Evolutionary conservation across 2,329 filamentous ascomycete genomes (phyloP), one percentile per base, ranked within the genome.

Genomic region (Fusarium torulosum): DNA sequence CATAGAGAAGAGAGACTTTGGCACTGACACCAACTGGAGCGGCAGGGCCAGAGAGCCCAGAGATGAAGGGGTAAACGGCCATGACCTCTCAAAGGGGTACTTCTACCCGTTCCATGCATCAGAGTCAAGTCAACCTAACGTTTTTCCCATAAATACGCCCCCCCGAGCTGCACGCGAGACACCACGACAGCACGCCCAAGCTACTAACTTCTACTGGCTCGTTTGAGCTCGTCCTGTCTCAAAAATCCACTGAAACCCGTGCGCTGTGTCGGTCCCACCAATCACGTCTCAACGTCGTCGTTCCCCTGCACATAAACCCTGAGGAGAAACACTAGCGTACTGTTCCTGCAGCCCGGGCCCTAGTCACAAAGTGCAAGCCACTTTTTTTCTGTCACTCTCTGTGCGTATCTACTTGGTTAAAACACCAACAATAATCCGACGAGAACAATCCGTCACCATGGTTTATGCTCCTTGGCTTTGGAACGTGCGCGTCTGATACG

Each of bases 261-360:
- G 53, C 45, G 55, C 10, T 38, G 33, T 51, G n/a, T 50, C 29
- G 54, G 42, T 53, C 53, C 53, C 66, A 60, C 66, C 66, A 69
- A 66, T 69, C 40, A 52, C 11, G 13, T n/a, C n/a, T 42, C 15
- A 23, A 13, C 9, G 9, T 37, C 17, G 41, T 35, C 45, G 42
- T 37, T 54, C 51, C 51, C 46, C 51, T 57, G 71, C 52, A 55
- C 56, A 29, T 29, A 41, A 52, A 38, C 66, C 60, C 76, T 66
- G 73, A 77, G 61, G 59, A 67, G 75, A 77, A 77, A 77, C 75
- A 71, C 74, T 77, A 77, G 75, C 73, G 73, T 52, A 33, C 57
- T 69, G 74, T 76, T 74, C 75, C 75, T 77, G 73, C 73, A 68
- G 63, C 59, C 64, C 56, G 52, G 41, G 37, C 55, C 59, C 52